phyloP scores from a whole-genome alignment of 1,284 basidiomycete genomes.

The Singerocomus inundabilis region DNA sequence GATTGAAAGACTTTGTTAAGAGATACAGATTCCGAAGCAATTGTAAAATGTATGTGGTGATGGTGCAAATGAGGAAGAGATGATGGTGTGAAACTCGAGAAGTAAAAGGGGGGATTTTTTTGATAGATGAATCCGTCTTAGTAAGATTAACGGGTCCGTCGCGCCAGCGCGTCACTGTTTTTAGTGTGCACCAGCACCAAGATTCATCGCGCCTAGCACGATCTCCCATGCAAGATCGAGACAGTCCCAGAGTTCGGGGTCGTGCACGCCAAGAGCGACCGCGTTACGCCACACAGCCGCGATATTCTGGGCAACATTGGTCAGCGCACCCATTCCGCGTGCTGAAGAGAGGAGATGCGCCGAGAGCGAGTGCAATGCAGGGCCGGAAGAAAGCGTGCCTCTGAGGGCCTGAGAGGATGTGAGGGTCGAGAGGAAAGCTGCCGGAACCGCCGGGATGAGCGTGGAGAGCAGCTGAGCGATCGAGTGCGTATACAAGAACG shows the following conservation, averaged over 20 bases:
- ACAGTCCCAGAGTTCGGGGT: conserved; percentile 65
- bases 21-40: conserved; percentile 30
- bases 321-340: conserved; percentile 46
- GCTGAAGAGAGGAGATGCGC: conserved; percentile 44
- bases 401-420: conserved; percentile 44
- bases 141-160: conserved; percentile 15
- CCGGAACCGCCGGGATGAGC: conserved; percentile 57
- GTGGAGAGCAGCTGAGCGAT: conserved; percentile 49
- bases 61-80: conserved; percentile 26
- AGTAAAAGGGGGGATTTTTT: conserved; percentile 15
- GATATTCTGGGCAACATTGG: conserved; percentile 57
- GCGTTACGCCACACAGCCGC: conserved; percentile 75
- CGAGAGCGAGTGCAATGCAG: conserved; percentile 50
- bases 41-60: conserved; percentile 18
- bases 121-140: conserved; percentile 21
- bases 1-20: conserved; percentile 17
- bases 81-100: conserved; percentile 25
- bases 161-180: conserved; percentile 22
- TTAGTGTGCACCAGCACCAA: conserved; percentile 43
- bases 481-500: conserved; percentile 65
- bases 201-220: conserved; percentile 61
- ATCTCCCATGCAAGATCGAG: conserved; percentile 73
- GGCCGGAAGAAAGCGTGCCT: conserved; percentile 44
- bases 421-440: conserved; percentile 49
- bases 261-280: conserved; percentile 64